phyloP scores from a whole-genome alignment of 129 eudicot species.

The Calendula officinalis region DNA sequence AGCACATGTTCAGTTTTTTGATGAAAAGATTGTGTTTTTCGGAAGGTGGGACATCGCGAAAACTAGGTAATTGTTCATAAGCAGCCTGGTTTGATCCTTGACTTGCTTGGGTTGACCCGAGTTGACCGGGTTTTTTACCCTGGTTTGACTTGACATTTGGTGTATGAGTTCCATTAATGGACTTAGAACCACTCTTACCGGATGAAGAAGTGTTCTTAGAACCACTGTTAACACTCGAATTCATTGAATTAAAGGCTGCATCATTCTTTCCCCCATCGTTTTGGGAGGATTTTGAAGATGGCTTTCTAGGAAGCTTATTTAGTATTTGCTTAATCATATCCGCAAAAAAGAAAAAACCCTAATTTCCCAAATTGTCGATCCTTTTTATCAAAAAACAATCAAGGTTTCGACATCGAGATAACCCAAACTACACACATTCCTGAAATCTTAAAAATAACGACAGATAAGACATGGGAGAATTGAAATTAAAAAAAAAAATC shows the following conservation, averaged over 20 bases:
- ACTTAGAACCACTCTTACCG: constrained; percentile 29
- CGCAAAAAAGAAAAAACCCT: constrained; percentile 15
- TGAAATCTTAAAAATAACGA: constrained; percentile 14
- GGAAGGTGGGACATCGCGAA: constrained; percentile 57
- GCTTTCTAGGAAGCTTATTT: constrained; percentile 71
- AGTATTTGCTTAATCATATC: constrained; percentile 72
- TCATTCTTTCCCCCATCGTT: constrained; percentile 39
- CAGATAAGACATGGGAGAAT: constrained; percentile 14
- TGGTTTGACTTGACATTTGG: constrained; percentile 32
- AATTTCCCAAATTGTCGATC: constrained; percentile 21
- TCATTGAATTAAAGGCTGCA: constrained; percentile 31
- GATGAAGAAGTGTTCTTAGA: constrained; percentile 27
- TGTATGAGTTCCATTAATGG: constrained; percentile 37
- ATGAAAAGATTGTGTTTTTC: constrained; percentile 61
- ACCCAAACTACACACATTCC: constrained; percentile 24
- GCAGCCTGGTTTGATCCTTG: constrained; percentile 34
- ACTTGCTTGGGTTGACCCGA: constrained; percentile 28
- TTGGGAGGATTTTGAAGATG: constrained; percentile 61
- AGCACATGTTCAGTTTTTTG: constrained; percentile 65
- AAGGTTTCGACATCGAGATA: constrained; percentile 21
- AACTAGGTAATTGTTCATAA: constrained; percentile 56
- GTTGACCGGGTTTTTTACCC: constrained; percentile 38
- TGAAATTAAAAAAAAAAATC: constrained; percentile 2
- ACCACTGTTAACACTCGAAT: constrained; percentile 29
- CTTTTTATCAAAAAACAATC: not conserved